Evolutionary conservation across 345 rosid species (phyloP).

Genomic region (Arabidopsis suecica): DNA sequence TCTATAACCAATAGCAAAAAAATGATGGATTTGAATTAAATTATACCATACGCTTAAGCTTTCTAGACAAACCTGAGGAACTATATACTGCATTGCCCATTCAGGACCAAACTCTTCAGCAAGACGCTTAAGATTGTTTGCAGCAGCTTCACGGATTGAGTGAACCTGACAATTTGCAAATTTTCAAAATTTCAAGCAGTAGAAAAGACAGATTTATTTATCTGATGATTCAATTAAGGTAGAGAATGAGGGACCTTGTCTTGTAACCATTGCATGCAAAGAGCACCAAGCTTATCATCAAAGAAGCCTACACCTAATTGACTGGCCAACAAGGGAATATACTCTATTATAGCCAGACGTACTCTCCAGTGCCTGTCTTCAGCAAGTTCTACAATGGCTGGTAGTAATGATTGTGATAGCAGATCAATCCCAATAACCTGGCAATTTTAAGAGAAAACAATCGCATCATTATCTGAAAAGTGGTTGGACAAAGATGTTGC

Average conservation of each 20-base stretch:
- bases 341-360: conserved; percentile 93
- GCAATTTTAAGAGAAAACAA: not conserved
- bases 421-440: conserved; percentile 98
- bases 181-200: not conserved
- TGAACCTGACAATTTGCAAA: conserved; percentile 55
- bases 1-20: not conserved
- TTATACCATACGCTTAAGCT: not conserved
- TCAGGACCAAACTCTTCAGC: conserved; percentile 98
- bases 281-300: conserved; percentile 81
- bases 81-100: conserved; percentile 98
- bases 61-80: conserved; percentile 73
- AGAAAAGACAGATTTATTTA: not conserved
- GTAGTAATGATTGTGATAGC: conserved; percentile 86
- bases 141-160: conserved; percentile 95
- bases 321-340: conserved; percentile 92
- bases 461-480: not conserved
- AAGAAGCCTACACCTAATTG: conserved; percentile 86
- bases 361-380: conserved; percentile 99
- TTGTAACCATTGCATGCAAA: conserved; percentile 91
- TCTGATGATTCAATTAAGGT: conserved; percentile 2
- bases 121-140: conserved; percentile 91
- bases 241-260: conserved; percentile 60
- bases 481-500: conserved; percentile 2
- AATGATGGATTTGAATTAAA: conserved; percentile 1
- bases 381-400: conserved; percentile 97